phyloP scores from a whole-genome alignment of 2,329 filamentous ascomycete species.

The Fusarium keratoplasticum region DNA sequence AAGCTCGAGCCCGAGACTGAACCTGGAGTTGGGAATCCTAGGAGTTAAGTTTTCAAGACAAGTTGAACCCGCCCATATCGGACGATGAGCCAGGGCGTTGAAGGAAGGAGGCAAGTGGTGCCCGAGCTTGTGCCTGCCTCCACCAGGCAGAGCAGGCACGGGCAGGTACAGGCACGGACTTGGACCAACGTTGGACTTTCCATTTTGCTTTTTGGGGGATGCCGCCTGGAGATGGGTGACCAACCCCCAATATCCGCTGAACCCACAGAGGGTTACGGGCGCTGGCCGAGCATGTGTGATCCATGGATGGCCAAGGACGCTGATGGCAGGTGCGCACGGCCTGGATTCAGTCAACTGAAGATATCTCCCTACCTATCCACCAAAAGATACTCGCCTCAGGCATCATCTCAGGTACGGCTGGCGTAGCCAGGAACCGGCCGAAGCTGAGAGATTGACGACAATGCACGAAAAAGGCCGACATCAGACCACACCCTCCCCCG shows the following conservation, averaged over 20 bases:
- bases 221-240: not conserved
- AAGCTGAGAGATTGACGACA: conserved; percentile 23
- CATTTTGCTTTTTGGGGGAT: not conserved
- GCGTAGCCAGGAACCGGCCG: not conserved
- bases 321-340: conserved; percentile 20
- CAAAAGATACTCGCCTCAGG: not conserved
- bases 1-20: conserved; percentile 37
- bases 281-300: conserved; percentile 7
- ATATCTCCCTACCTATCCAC: not conserved
- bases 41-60: conserved; percentile 9
- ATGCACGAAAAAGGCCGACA: conserved; percentile 15
- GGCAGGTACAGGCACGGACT: not conserved
- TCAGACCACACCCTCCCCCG: conserved; percentile 24
- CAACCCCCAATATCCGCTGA: conserved; percentile 3
- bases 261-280: conserved; percentile 1
- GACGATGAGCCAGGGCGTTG: conserved; percentile 20
- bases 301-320: not conserved
- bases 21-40: conserved; percentile 24
- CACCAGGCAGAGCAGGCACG: not conserved
- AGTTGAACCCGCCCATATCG: conserved; percentile 28
- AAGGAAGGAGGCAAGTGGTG: not conserved
- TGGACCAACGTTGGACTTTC: not conserved
- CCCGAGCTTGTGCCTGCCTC: not conserved
- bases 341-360: not conserved
- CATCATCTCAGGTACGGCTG: not conserved